Evolutionary conservation across 495 filamentous ascomycete genomes (phyloP).

Genomic region (Aspergillus kassunensis): DNA sequence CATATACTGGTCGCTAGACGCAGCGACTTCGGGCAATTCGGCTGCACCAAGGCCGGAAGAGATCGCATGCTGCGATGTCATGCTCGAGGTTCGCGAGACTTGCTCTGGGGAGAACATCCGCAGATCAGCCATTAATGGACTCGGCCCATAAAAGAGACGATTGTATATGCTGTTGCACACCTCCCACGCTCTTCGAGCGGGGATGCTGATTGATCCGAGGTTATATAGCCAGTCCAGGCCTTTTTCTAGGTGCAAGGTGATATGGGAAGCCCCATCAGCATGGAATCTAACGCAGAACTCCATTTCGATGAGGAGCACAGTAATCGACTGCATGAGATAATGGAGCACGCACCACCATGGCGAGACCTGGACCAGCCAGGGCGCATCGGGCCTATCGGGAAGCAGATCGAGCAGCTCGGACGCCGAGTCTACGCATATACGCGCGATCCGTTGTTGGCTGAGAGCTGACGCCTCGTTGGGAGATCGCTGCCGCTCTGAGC

Average conservation of each 20-base stretch:
- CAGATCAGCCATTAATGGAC: neutral
- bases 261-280: conserved; percentile 3
- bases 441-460: conserved; percentile 3
- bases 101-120: neutral
- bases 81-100: neutral
- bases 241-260: conserved; percentile 4
- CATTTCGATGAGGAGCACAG: conserved; percentile 48
- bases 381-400: conserved; percentile 20
- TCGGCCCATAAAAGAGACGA: neutral
- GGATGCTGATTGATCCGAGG: neutral
- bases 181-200: neutral
- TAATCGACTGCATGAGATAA: conserved; percentile 51
- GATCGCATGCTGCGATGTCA: neutral
- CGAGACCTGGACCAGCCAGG: conserved; percentile 37
- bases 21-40: neutral
- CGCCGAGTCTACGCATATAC: conserved; percentile 47
- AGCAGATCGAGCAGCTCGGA: conserved; percentile 45
- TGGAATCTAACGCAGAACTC: conserved; percentile 4
- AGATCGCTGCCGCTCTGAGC: conserved; percentile 7
- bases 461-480: conserved; percentile 6
- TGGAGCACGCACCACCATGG: conserved; percentile 60
- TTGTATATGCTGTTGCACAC: conserved; percentile 6
- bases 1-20: neutral
- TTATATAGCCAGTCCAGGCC: neutral
- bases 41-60: neutral